Evolutionary conservation across 176 grass and related monocot genomes (phyloP).

Genomic region (Hordeum marinum): DNA sequence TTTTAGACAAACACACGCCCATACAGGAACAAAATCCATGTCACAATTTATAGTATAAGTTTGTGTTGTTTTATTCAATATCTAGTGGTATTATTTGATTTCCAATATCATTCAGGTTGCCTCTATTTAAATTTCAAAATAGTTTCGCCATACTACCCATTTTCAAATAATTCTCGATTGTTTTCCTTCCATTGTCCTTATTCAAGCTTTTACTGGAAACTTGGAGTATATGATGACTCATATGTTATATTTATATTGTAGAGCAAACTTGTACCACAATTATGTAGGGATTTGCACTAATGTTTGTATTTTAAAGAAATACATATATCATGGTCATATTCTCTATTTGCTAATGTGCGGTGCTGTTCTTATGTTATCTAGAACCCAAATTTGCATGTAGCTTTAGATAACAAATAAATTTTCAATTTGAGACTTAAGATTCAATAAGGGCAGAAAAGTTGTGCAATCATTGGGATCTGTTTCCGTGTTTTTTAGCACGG

Average conservation of each 20-base stretch:
- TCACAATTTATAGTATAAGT: not conserved
- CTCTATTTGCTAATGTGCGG: not conserved
- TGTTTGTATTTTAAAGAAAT: no score
- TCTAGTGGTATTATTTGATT: not conserved
- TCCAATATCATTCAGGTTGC: not conserved
- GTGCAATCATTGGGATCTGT: not conserved
- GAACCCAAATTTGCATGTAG: not conserved
- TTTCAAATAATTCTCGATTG: not conserved
- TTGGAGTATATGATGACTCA: not conserved
- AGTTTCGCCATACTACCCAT: no score
- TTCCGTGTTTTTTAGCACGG: not conserved
- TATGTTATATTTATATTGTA: not conserved
- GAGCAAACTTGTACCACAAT: not conserved
- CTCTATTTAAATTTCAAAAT: not conserved
- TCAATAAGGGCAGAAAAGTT: not conserved
- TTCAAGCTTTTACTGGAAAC: not conserved
- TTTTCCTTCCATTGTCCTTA: not conserved
- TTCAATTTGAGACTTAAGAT: not conserved
- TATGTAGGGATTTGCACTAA: no score
- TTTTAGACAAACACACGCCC: not conserved
- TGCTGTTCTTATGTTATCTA: not conserved
- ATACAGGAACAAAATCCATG: not conserved
- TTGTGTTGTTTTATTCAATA: not conserved
- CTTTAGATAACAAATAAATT: not conserved
- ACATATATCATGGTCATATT: not conserved